Base-by-base conservation (phyloP, 352 stramenopile genomes). In the Globisporangium sylvaticum region DNA sequence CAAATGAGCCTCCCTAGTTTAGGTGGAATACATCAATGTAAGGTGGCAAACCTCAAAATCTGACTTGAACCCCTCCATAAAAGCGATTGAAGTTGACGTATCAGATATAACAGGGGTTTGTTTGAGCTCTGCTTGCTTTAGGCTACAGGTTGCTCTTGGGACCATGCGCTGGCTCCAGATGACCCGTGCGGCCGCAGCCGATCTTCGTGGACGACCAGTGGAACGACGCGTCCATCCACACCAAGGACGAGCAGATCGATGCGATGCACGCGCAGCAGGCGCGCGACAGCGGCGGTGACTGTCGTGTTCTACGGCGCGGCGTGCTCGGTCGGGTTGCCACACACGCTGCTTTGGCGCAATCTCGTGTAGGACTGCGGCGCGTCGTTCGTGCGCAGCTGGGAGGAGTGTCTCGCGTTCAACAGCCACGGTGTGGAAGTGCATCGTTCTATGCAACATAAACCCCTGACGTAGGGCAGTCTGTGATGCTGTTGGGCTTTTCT, bases 161-260 rank as follows among this genome's bases (percentile, higher is more conserved):
- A n/a, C n/a, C n/a, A n/a, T n/a, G n/a, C n/a, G n/a, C n/a, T n/a
- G n/a, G 31, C 31, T 34, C 8, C 31, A 34, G 31, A 34, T 34
- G 31, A 34, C 31, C 31, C 31, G 31, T 34, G 31, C 31, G 5
- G 31, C 31, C 31, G 31, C 76, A 84, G 74, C 83, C 80, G 25
- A 78, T 92, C 52, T 92, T 94, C 63, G 81, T 91, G 59, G 86
- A 93, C 67, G 84, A 94, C 59, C 77, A 87, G 67, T 94, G 86
- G 84, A 91, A 86, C 58, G 86, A 94, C 76, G 74, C 74, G 63
- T 94, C 90, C 70, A 91, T 94, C 63, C 76, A 87, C 70, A 78
- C 81, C 9, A 91, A 91, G 67, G 86, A 94, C 68, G 84, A 94
- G 74, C 76, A 92, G 79, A 91, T 94, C 64, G 86, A 92, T 62